phyloP scores from a whole-genome alignment of 805 yeast species.

The Wickerhamiella brachini region DNA sequence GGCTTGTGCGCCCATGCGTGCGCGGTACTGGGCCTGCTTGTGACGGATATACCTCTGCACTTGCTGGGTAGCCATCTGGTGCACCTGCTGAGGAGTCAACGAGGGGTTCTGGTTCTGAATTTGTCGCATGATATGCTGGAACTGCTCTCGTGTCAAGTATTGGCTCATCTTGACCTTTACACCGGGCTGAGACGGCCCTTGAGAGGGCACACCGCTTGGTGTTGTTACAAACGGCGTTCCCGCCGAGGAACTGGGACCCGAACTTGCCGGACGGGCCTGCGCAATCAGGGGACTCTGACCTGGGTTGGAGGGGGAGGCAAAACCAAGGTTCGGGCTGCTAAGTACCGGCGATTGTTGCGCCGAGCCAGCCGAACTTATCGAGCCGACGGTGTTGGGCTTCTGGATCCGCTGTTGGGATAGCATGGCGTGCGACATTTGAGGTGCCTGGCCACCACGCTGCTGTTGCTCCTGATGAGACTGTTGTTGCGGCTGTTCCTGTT shows the following conservation, averaged over 20 bases:
- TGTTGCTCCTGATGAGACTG: conserved; percentile 8
- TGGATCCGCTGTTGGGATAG: background rate
- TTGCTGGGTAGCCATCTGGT: conserved; percentile 14
- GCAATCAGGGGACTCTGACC: background rate
- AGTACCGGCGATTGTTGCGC: background rate
- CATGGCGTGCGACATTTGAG: background rate
- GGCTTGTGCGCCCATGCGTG: background rate
- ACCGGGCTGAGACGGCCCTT: background rate
- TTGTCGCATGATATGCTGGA: conserved; percentile 13
- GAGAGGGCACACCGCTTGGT: background rate
- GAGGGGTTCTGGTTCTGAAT: conserved; percentile 14
- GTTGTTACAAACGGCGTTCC: background rate
- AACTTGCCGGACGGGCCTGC: background rate
- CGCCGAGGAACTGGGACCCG: background rate
- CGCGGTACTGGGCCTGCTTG: conserved; percentile 6
- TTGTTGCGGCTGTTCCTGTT: conserved; percentile 6
- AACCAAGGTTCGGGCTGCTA: background rate
- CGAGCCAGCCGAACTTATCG: background rate
- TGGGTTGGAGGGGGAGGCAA: background rate
- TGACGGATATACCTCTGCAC: conserved; percentile 15
- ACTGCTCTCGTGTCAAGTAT: conserved; percentile 11
- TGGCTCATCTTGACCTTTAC: conserved; percentile 1
- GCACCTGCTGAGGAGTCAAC: conserved; percentile 16
- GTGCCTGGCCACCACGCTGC: background rate
- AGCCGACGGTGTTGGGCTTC: background rate